Evolutionary conservation across 1,139 yeast species (phyloP), one percentile per base, ranked within the genome.

Genomic region (Suhomyces bribrorum): DNA sequence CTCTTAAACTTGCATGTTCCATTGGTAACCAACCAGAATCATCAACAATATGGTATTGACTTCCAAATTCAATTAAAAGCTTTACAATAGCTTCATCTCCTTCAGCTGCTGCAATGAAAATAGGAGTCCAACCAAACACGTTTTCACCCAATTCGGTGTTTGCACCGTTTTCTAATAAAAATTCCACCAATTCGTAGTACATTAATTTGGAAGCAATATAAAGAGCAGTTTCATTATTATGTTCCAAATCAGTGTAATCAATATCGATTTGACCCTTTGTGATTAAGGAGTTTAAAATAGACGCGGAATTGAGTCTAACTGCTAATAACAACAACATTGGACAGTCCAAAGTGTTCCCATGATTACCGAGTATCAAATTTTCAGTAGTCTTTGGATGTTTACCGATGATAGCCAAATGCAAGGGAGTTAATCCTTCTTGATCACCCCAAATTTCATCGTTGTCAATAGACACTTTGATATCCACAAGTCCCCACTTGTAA

Each of bases 21-120:
- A 88, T 82, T 7, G 97, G 96, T 16, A 90, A 81, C 97, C 97
- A 92, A 0, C 97, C 97, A 29, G 95, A 85, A 37, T 79, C 84
- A 62, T 92, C 98, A 14, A 77, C 75, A 33, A 73, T 64, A 36
- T 78, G 77, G 39, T 66, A 76, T 15, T 72, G 66, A 9, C 86
- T 82, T 6, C 79, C 81, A 32, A 71, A 60, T 0, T 66, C 65
- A 22, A 83, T 61, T 43, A 92, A 69, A 7, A 77, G 47, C 36
- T 74, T 61, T 7, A 82, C 86, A 29, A 87, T 69, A 2, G 77
- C 77, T 23, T 56, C 57, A 42, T 64, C 79, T 0, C 97, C 97
- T 52, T 90, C 96, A 14, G 89, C 84, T 0, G 96, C 94, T 16
- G 97, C 95, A 32, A 83, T 79, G 57, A 92, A 89, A 5, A 92